phyloP scores from a whole-genome alignment of 768 basidiomycete species.

The Suillus placidus region DNA sequence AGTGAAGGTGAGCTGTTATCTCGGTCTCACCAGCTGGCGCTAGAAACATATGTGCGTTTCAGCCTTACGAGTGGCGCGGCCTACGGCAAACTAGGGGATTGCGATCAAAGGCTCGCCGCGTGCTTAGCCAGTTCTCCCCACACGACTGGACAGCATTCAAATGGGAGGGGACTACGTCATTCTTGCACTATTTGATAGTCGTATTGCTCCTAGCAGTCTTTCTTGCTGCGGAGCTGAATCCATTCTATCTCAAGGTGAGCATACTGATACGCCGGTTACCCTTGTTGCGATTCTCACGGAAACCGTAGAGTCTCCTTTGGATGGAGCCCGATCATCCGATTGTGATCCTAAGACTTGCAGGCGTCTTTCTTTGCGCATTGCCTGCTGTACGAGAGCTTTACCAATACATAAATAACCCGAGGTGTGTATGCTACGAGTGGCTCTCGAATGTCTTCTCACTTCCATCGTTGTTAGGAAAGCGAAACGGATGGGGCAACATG shows the following conservation, averaged over 20 bases:
- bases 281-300: constrained; percentile 23
- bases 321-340: constrained; percentile 92
- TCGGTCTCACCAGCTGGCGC: neutral
- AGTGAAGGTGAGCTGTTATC: constrained; percentile 65
- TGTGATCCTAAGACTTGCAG: constrained; percentile 68
- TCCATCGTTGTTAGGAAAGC: constrained; percentile 55
- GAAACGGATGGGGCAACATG: constrained; percentile 89
- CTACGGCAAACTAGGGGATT: constrained; percentile 76
- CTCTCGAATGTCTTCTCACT: constrained; percentile 9
- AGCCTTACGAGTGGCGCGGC: constrained; percentile 89
- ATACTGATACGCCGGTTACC: constrained; percentile 10
- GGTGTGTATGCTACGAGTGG: constrained; percentile 46
- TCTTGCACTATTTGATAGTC: constrained; percentile 74
- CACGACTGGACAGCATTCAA: constrained; percentile 88
- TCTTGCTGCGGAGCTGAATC: constrained; percentile 82
- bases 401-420: constrained; percentile 81
- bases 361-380: constrained; percentile 83
- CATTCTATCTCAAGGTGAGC: constrained; percentile 83
- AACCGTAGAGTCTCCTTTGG: constrained; percentile 64
- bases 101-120: constrained; percentile 76
- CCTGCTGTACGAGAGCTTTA: constrained; percentile 84
- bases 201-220: constrained; percentile 77
- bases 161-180: constrained; percentile 81
- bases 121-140: constrained; percentile 83
- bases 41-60: constrained; percentile 13